phyloP scores from a whole-genome alignment of 2,329 filamentous ascomycete species.

The Microascus cirrosus region DNA sequence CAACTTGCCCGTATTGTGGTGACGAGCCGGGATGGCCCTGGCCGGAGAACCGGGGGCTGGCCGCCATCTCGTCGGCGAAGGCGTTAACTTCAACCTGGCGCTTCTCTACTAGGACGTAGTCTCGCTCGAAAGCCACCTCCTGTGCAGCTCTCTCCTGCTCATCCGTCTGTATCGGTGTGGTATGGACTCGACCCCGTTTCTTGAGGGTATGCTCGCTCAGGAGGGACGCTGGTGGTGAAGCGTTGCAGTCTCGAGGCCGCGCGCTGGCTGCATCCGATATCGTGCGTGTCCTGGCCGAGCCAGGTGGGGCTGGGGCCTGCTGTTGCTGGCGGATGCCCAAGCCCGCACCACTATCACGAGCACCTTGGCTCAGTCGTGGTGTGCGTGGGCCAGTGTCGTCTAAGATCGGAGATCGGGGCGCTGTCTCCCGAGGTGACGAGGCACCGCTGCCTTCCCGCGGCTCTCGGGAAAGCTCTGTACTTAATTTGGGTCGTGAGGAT shows the following conservation, averaged over 20 bases:
- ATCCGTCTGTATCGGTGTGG: conserved; percentile 27
- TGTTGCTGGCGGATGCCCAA: conserved; percentile 35
- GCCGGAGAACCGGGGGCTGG: conserved; percentile 53
- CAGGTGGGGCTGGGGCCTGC: conserved; percentile 29
- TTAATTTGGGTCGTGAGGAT: neutral
- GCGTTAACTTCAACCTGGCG: conserved; percentile 93
- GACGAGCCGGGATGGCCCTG: conserved; percentile 18
- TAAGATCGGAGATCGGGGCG: neutral
- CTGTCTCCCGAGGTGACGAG: neutral
- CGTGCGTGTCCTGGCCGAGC: conserved; percentile 31
- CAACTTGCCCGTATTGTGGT: conserved; percentile 50
- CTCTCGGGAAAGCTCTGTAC: neutral
- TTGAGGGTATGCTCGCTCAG: conserved; percentile 21
- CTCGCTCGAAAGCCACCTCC: conserved; percentile 81
- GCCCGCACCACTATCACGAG: conserved; percentile 29
- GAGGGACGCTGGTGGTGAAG: conserved; percentile 13
- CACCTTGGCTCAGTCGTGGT: neutral
- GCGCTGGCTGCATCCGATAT: conserved; percentile 21
- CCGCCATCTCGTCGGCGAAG: conserved; percentile 86
- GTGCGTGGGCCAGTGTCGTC: neutral
- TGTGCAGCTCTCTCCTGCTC: conserved; percentile 64
- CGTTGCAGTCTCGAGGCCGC: neutral
- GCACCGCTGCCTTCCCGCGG: neutral
- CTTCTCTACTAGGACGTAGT: conserved; percentile 95
- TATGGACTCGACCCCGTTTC: conserved; percentile 13